Evolutionary conservation across 352 stramenopile genomes (phyloP), one percentile per base, ranked within the genome.

Genomic region (Pythium insidiosum): DNA sequence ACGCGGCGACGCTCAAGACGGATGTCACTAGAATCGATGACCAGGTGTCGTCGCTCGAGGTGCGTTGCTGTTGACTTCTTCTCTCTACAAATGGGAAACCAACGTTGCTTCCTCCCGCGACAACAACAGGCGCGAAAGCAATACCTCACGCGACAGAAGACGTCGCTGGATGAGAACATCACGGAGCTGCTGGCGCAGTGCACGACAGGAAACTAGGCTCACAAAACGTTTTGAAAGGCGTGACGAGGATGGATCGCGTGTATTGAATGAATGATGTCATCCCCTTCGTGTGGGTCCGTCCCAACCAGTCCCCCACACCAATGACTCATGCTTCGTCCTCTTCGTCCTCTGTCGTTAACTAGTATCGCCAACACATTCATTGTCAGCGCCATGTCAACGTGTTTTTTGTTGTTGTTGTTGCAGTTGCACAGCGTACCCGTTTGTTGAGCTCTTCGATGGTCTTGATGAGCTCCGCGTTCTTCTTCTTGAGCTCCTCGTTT

Each of bases 401-500:
- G 26, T 31, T 10, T 43, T 21, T 47, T 25, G 30, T 31, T 31
- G 4, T 7, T 16, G 6, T 26, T 22, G 13, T 13, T 38, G 51
- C 39, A 12, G 34, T n/a, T n/a, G n/a, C n/a, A n/a, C n/a, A 5
- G 53, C 63, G 39, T 73, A 95, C 79, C 44, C 84, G 65, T 61
- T 94, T 88, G 46, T 94, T 95, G 41, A 95, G 67, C 61, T 96
- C 81, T 38, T 96, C 83, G 49, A 96, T 83, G 31, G 85, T 90
- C 62, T 82, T 79, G 57, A 90, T 76, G 21, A 97, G 77, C 47
- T 95, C 79, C 16, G 82, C 81, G 42, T 95, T 95, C 56, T 96
- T 88, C 61, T 93, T 91, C 68, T 95, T 95, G 38, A 96, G 75
- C 56, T 93, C 74, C 34, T 96, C 87, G 62, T 95, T 95, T 57